Percentiles rank a stretch among this genome's conserved stretches.
Evolutionary conservation across 192 early-diverging fungal species (phyloP).

Genomic region (Diversispora epigaea): DNA sequence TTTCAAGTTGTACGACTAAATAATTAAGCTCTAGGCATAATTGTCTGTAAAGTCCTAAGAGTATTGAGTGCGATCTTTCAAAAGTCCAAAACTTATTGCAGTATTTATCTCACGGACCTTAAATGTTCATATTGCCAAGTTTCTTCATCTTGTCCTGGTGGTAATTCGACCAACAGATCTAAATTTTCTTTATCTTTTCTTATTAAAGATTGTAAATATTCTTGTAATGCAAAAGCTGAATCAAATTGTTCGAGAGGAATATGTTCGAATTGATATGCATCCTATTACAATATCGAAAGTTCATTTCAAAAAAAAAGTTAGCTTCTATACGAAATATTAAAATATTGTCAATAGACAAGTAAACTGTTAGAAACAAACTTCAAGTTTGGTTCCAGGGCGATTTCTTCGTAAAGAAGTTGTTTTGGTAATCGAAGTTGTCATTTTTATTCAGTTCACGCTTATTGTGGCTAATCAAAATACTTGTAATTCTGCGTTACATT

Average conservation of each 20-base stretch:
- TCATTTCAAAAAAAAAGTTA: neutral
- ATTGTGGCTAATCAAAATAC: no score
- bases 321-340: neutral
- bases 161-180: conserved; percentile 59
- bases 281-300: conserved; percentile 27
- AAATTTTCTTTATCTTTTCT: conserved; percentile 64
- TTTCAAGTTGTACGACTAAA: conserved; percentile 67
- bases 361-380: neutral
- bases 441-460: no score
- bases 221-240: conserved; percentile 71
- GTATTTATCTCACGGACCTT: conserved; percentile 49
- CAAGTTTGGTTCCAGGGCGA: conserved; percentile 24
- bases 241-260: conserved; percentile 63
- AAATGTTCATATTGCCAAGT: conserved; percentile 92
- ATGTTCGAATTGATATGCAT: conserved; percentile 49
- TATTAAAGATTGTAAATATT: conserved; percentile 77
- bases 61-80: neutral
- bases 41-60: conserved; percentile 53
- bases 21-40: conserved; percentile 82
- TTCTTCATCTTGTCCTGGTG: conserved; percentile 56
- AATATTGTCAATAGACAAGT: neutral
- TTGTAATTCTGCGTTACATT: no score
- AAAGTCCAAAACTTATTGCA: neutral
- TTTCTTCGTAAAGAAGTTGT: conserved; percentile 11
- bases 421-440: no score